Evolutionary conservation across 2,329 filamentous ascomycete genomes (phyloP), one percentile per base, ranked within the genome.

Genomic region (Tolypocladium capitatum): DNA sequence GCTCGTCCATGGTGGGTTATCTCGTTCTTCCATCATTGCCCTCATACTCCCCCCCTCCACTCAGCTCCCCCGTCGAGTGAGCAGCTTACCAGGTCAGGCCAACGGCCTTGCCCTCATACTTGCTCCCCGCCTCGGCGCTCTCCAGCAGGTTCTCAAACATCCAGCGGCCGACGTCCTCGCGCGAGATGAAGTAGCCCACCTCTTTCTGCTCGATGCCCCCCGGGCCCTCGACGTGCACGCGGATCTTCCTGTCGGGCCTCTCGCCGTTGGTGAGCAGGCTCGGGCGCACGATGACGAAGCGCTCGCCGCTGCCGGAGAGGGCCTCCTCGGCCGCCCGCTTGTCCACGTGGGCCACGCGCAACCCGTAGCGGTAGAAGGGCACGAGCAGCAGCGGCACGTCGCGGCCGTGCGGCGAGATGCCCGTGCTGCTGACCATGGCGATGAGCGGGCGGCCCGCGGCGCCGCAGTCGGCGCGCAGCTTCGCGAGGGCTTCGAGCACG

Each of bases 261-360:
- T 49, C 55, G 33, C 54, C 55, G 40, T 59, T 53, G 4, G 55
- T 51, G 40, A 72, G 51, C 30, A 71, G 42, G 43, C 66, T 69
- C 2, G 63, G 63, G 0, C 69, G 57, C 5, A 70, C 58, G 16
- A 70, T 45, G n/a, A 62, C 62, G 46, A 60, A 69, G n/a, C 53
- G 49, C 50, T 68, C 66, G 5, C 51, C 58, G 42, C 57, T 58
- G 2, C 33, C 55, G 0, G 35, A 44, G 6, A 70, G 41, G 5
- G 16, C 36, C 28, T 54, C 43, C 58, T 77, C 73, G 70, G 74
- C 73, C 24, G 56, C 60, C 44, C 56, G 58, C 61, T 77, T 78
- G 52, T 77, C 74, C 10, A 47, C 56, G 53, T 74, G 73, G 11
- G 73, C 68, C 28, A 61, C 60, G 34, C 55, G 53, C 4, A 76